Base-by-base conservation (phyloP, 192 early-diverging fungal species). In the Podila horticola region DNA sequence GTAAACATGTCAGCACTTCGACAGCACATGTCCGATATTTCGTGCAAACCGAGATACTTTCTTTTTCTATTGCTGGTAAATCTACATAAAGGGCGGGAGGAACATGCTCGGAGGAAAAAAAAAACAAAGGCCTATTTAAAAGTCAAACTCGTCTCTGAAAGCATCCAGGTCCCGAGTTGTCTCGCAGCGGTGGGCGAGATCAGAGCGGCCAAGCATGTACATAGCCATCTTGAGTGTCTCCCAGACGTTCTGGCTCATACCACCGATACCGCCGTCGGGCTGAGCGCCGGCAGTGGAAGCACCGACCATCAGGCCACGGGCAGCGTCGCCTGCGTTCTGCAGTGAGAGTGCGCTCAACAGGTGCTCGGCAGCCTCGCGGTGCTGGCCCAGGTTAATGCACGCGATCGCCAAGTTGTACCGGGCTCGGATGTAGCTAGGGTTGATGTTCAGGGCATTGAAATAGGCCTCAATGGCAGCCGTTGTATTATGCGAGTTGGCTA, bases 361-460 rank as follows among this genome's bases (percentile, higher is more conserved):
- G 84, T 99, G 95, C 68, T 96, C 95, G 13, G 94, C 96, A 0
- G 97, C 96, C 72, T 99, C 97, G 20, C 86, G 83, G 71, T 97
- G 94, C 82, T 94, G 90, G 15, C 92, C 90, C 64, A 99, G 76
- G 81, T 97, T 95, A 58, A 98, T 94, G 71, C 94, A 96, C 28
- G 91, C 90, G 57, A 99, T 93, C 13, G 96, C 95, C 26, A 99
- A 84, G 84, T 99, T 99, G 87, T 97, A 99, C 38, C 97, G 90
- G 7, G 96, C 98, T 30, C 98, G 92, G 51, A 99, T 92, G 87
- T 93, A 99, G 22, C 90, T 90, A 20, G 98, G 98, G 62, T 99
- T 97, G 73, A 99, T 92, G 74, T 96, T 91, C 41, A 99, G 88
- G 3, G 97, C 98, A 20, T 93, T 89, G 68, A 93, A 96, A 75